These are phyloP conservation scores for Cryptococcus sp. DNA, from an alignment of 1,284 basidiomycete genomes.

Conservation along the genomic window DNA sequence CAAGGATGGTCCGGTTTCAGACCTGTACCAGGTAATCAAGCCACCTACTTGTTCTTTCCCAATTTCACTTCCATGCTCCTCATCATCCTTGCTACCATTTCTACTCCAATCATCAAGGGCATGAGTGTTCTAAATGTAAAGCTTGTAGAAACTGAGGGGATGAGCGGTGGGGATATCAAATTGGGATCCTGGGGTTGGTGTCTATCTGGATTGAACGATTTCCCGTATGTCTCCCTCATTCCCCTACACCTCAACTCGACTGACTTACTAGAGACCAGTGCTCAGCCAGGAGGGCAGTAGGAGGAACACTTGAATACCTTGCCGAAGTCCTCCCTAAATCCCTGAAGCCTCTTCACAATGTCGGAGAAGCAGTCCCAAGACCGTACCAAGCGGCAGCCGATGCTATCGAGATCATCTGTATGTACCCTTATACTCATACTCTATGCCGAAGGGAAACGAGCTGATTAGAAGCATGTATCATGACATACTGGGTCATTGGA, in stretches of 20 bases:
- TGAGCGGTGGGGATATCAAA: conserved; percentile 13
- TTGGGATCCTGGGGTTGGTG: conserved; percentile 37
- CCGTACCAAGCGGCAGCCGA: conserved; percentile 21
- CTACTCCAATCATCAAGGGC: conserved; percentile 22
- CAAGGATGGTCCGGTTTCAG: not conserved
- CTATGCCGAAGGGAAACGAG: not conserved
- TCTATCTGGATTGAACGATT: conserved; percentile 7
- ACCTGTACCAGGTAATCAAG: conserved; percentile 25
- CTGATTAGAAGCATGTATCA: conserved; percentile 10
- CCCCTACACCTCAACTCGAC: not conserved
- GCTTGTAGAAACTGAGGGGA: conserved; percentile 5
- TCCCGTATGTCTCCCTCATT: conserved; percentile 8
- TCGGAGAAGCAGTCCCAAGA: conserved; percentile 10
- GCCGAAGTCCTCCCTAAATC: conserved; percentile 5
- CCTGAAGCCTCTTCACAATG: conserved; percentile 6
- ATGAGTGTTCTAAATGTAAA: conserved; percentile 1
- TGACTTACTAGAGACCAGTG: not conserved
- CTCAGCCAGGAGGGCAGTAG: too few relatives aligned
- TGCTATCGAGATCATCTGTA: conserved; percentile 30
- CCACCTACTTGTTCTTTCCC: conserved; percentile 32
- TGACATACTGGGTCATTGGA: conserved; percentile 16
- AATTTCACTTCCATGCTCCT: conserved; percentile 23
- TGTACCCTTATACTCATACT: conserved; percentile 3
- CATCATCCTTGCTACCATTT: conserved; percentile 20
- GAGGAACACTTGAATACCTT: conserved; percentile 8